phyloP scores from a whole-genome alignment of 805 yeast species.

The Cyberlindnera americana region DNA sequence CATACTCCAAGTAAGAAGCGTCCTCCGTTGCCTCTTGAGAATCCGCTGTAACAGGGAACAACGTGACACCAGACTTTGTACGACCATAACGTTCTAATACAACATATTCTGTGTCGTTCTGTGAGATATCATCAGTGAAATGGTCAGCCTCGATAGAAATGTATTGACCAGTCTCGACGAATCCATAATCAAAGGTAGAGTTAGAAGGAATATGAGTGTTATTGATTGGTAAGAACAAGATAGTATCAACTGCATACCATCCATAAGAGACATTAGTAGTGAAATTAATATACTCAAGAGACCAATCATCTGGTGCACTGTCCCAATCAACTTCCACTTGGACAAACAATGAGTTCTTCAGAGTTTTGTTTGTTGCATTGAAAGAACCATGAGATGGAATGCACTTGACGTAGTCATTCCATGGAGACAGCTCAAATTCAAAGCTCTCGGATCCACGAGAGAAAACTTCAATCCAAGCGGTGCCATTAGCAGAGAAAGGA shows the following conservation, averaged over 20 bases:
- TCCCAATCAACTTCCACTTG: conserved; percentile 14
- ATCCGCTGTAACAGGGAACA: conserved; percentile 15
- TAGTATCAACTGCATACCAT: conserved; percentile 6
- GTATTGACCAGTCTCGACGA: conserved; percentile 13
- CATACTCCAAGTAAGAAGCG: conserved; percentile 11
- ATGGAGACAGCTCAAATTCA: conserved; percentile 11
- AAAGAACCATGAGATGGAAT: conserved; percentile 8
- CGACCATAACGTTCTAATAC: conserved; percentile 12
- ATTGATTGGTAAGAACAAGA: conserved; percentile 12
- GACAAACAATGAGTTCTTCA: conserved; percentile 9
- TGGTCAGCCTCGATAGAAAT: conserved; percentile 15
- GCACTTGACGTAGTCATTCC: conserved; percentile 12
- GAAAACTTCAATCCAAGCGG: conserved; percentile 13
- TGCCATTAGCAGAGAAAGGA: conserved; percentile 8
- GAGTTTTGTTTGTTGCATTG: conserved; percentile 8
- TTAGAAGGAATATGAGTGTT: conserved; percentile 11
- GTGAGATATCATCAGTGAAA: conserved; percentile 7
- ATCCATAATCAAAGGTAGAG: conserved; percentile 5
- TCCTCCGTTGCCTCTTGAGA: conserved; percentile 8
- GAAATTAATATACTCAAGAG: conserved; percentile 13
- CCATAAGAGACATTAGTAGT: conserved; percentile 11
- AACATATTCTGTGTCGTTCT: conserved; percentile 10
- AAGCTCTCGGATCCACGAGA: conserved; percentile 11
- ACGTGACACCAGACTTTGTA: conserved; percentile 12
- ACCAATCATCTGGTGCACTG: conserved; percentile 11